Evolutionary conservation across 2,329 filamentous ascomycete species (phyloP).

Genomic region (Fusarium protoensiforme): DNA sequence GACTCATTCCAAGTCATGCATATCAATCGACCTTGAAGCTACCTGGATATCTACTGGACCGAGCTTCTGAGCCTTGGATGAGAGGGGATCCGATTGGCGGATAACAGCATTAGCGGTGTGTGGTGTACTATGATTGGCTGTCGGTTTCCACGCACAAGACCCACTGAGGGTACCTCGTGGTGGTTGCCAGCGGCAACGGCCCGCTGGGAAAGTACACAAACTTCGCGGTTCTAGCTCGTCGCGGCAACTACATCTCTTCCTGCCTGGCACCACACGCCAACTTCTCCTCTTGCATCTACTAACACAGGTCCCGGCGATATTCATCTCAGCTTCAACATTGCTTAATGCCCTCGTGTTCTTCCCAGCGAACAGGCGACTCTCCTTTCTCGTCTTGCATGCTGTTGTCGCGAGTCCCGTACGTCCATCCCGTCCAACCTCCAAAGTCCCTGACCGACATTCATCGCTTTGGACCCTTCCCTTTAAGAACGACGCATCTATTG

Average conservation of each 20-base stretch:
- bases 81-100: conserved; percentile 10
- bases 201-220: conserved; percentile 50
- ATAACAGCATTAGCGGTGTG: background rate
- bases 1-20: background rate
- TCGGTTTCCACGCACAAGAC: too few relatives aligned
- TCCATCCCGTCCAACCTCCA: conserved; percentile 31
- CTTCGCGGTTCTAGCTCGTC: conserved; percentile 24
- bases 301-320: conserved; percentile 29
- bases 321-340: conserved; percentile 40
- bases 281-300: conserved; percentile 37
- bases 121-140: conserved; percentile 26
- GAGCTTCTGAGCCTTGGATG: background rate
- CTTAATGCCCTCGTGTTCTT: conserved; percentile 38
- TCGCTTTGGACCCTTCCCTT: background rate
- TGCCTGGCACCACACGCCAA: conserved; percentile 26
- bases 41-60: background rate
- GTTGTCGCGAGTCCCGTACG: conserved; percentile 41
- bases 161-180: background rate
- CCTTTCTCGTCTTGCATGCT: conserved; percentile 42
- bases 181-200: conserved; percentile 49
- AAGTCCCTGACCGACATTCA: conserved; percentile 13
- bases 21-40: background rate
- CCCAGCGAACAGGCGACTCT: conserved; percentile 20
- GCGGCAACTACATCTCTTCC: conserved; percentile 30
- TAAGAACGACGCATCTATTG: background rate